Evolutionary conservation across 441 rosid species (phyloP).

Genomic region (Gossypium davidsonii): DNA sequence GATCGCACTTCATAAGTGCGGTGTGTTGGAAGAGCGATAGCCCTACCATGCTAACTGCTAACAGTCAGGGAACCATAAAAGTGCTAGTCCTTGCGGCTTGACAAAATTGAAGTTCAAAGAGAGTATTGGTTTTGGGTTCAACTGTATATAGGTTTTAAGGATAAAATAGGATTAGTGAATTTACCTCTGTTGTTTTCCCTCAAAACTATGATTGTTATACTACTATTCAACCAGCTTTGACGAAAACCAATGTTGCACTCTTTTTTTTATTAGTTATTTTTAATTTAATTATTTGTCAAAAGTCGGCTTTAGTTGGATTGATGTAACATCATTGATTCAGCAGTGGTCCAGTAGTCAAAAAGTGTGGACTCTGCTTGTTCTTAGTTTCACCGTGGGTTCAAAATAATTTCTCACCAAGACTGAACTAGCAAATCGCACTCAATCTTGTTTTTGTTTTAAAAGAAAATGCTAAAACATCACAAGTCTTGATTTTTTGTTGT

Average conservation of each 20-base stretch:
- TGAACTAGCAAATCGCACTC: no score
- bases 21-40: conserved; percentile 95
- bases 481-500: no score
- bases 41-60: conserved; percentile 79
- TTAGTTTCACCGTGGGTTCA: no score
- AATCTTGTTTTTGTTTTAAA: no score
- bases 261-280: neutral
- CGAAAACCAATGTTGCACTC: neutral
- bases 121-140: neutral
- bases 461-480: no score
- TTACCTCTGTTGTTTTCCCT: neutral
- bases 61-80: conserved; percentile 97
- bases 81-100: conserved; percentile 82
- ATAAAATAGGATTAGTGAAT: neutral
- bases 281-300: neutral
- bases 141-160: neutral
- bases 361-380: no score
- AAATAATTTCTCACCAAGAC: no score
- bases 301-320: no score
- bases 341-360: no score
- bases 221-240: neutral
- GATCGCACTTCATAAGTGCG: conserved; percentile 88
- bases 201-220: neutral
- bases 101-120: neutral
- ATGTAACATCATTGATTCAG: no score